Conservation (phyloP, 371 early-diverging fungal genomes). For the Mortierella sp. region DNA sequence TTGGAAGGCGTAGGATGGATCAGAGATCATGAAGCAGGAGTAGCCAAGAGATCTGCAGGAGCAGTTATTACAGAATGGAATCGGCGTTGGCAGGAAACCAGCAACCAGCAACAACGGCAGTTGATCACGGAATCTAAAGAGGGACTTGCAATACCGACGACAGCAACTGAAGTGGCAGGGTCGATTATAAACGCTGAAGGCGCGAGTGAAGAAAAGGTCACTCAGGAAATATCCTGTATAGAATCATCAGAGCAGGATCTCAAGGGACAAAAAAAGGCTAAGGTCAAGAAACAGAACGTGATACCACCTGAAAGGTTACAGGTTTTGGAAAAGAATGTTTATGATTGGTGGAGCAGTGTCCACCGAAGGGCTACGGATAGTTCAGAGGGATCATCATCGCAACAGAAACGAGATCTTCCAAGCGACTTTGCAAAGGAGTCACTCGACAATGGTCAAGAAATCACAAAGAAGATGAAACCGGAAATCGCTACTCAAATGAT, state of each 20-base stretch:
- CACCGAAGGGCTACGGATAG: not conserved
- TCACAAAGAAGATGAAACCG: conserved; percentile 12
- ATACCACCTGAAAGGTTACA: conserved; percentile 35
- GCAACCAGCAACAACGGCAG: not conserved
- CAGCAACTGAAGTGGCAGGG: too few relatives aligned
- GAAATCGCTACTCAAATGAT: not conserved
- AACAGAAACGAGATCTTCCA: conserved; percentile 12
- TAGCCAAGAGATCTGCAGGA: conserved; percentile 45
- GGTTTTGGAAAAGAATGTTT: conserved; percentile 26
- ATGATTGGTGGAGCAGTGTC: conserved; percentile 30
- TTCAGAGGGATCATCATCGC: not conserved
- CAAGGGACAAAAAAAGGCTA: conserved; percentile 17
- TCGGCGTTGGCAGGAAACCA: conserved; percentile 26
- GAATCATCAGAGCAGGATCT: not conserved
- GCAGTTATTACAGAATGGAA: conserved; percentile 49
- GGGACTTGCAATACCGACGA: too few relatives aligned
- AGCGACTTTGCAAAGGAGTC: not conserved
- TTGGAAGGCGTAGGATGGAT: conserved; percentile 57
- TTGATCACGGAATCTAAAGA: too few relatives aligned
- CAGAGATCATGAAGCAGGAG: conserved; percentile 44
- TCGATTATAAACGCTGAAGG: not conserved
- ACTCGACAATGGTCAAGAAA: not conserved
- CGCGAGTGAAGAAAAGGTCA: not conserved
- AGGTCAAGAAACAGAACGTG: conserved; percentile 20
- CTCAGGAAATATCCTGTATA: not conserved